phyloP scores from a whole-genome alignment of 257 asterid genomes.

The Solanum paucissectum region DNA sequence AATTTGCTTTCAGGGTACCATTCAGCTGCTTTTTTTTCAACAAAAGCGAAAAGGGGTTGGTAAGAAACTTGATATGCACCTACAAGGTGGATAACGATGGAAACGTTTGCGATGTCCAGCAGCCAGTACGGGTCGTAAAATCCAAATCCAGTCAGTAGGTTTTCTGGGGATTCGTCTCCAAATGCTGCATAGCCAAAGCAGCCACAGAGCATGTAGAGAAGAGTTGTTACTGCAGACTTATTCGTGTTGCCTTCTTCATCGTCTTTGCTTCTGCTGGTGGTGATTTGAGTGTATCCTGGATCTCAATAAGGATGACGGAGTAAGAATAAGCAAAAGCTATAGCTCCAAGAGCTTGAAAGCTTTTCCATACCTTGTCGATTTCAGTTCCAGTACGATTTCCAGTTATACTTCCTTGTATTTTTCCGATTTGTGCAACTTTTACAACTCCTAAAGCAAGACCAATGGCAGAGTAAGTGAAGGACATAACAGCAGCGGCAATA shows the following conservation, averaged over 20 bases:
- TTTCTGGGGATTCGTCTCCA: not conserved
- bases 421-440: slow-evolving; percentile 29
- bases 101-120: no score
- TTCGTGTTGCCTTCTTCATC: not conserved
- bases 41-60: slow-evolving; percentile 14
- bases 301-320: slow-evolving; percentile 17
- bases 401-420: slow-evolving; percentile 8
- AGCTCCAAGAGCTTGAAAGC: slow-evolving; percentile 20
- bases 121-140: no score
- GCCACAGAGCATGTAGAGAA: not conserved
- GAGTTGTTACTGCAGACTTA: no score
- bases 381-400: slow-evolving; percentile 7
- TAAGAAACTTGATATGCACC: slow-evolving; percentile 12
- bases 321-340: slow-evolving; percentile 22
- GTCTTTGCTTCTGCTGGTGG: slow-evolving; percentile 5
- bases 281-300: slow-evolving; percentile 20
- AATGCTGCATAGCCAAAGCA: not conserved
- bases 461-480: slow-evolving; percentile 54
- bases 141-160: slow-evolving; percentile 4
- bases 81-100: not conserved
- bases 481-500: slow-evolving; percentile 59
- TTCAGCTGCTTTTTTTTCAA: slow-evolving; percentile 1
- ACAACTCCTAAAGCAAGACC: slow-evolving; percentile 51
- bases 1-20: slow-evolving; percentile 3
- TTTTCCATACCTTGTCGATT: slow-evolving; percentile 18